Evolutionary conservation across 1,139 yeast genomes (phyloP), one percentile per base, ranked within the genome.

Genomic region (Magnusiomyces paraingens): DNA sequence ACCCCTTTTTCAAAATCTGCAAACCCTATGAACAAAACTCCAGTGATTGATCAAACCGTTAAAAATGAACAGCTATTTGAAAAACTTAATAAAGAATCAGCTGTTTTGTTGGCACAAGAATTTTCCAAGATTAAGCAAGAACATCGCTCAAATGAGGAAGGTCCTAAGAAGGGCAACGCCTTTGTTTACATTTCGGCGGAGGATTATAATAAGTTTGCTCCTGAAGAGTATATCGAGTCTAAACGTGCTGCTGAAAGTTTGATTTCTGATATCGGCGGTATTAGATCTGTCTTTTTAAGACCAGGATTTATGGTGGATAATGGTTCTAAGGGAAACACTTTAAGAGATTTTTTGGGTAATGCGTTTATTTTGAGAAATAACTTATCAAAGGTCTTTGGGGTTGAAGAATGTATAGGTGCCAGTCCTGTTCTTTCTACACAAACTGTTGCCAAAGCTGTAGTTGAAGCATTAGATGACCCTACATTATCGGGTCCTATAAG

Each of bases 181-280:
- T 84, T 84, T 64, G 89, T 86, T 0, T 90, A 87, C 64, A 77
- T 90, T 2, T 86, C 95, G 0, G 96, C 96, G 0, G 94, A 86
- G 60, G 74, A 76, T 53, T 82, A 83, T 57, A 62, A 60, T 53
- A 90, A 91, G 0, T 69, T 84, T 29, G 73, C 86, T 1, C 93
- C 94, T 0, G 64, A 72, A 0, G 88, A 82, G 1, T 90, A 90
- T 66, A 80, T 90, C 44, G 73, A 75, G 15, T 82, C 94, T 29
- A 90, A 90, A 64, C 73, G 96, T 59, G 82, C 78, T 56, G 94
- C 96, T 0, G 97, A 90, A 65, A 68, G 68, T 35, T 83, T 78
- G 60, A 70, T 87, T 49, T 57, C 65, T 4, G 51, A 60, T 3
- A 54, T 59, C 20, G 62, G 70, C 1, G 69, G 70, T 8, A 70